phyloP scores from a whole-genome alignment of 1,139 yeast species.

The Tardiomyces depauwii region DNA sequence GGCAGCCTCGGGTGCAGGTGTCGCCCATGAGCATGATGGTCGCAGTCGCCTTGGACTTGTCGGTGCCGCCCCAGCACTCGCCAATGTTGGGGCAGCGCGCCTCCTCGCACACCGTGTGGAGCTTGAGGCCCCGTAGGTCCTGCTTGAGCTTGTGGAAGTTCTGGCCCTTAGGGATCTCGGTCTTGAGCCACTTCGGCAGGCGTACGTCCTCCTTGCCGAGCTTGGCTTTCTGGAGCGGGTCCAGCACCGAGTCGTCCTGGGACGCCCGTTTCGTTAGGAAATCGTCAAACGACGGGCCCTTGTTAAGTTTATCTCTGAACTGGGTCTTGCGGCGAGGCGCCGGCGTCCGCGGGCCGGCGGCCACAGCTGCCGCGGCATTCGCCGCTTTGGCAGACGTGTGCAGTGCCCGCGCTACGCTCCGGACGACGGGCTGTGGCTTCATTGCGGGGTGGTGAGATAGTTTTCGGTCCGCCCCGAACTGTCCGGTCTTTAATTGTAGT shows the following conservation, averaged over 20 bases:
- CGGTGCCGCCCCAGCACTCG: constrained; percentile 98
- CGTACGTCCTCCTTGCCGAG: constrained; percentile 61
- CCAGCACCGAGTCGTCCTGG: constrained; percentile 25
- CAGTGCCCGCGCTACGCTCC: too few species aligned
- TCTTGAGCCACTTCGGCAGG: constrained; percentile 88
- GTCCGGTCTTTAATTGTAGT: too few species aligned
- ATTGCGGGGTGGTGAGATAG: too few species aligned
- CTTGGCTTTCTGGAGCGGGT: constrained; percentile 16
- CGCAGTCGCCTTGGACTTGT: constrained; percentile 92
- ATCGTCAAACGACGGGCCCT: constrained; percentile 92
- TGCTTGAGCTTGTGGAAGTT: constrained; percentile 69
- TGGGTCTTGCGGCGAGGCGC: constrained; percentile 34
- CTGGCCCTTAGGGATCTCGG: constrained; percentile 88
- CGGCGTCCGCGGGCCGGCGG: neutral
- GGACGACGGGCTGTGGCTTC: too few species aligned
- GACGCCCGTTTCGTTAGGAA: constrained; percentile 75
- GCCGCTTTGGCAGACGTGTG: too few species aligned
- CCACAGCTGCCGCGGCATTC: too few species aligned
- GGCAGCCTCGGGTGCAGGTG: constrained; percentile 96
- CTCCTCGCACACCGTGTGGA: constrained; percentile 96
- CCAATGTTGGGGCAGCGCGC: constrained; percentile 98
- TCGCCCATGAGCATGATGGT: constrained; percentile 98
- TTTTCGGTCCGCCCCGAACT: too few species aligned
- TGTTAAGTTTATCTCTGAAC: constrained; percentile 60
- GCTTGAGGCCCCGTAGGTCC: constrained; percentile 77